Conservation (phyloP, 768 basidiomycete genomes). For the Phanerochaete sordida region DNA sequence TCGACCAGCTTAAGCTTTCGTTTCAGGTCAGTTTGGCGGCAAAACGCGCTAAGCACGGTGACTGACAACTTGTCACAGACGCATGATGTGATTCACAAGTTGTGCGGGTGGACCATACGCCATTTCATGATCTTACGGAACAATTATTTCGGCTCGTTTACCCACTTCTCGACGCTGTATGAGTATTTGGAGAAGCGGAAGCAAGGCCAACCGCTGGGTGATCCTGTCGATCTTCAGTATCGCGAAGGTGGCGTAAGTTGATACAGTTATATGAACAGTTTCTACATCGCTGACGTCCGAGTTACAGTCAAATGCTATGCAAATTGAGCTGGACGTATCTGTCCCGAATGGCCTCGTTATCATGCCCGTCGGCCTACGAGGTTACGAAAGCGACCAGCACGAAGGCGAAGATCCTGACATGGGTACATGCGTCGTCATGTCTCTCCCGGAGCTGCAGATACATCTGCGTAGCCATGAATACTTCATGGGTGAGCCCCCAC, state of each 20-base stretch:
- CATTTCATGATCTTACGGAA: slow-evolving; percentile 87
- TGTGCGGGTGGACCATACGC: slow-evolving; percentile 84
- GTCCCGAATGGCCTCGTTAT: slow-evolving; percentile 52
- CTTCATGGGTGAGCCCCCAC: slow-evolving; percentile 67
- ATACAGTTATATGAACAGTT: not conserved
- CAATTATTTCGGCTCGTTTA: slow-evolving; percentile 94
- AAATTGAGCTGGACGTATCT: slow-evolving; percentile 61
- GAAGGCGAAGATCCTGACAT: slow-evolving; percentile 29
- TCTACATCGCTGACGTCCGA: not conserved
- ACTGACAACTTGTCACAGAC: slow-evolving; percentile 32
- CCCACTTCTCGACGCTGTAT: slow-evolving; percentile 82
- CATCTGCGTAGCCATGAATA: slow-evolving; percentile 80
- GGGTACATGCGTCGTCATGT: slow-evolving; percentile 53
- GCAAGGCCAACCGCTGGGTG: slow-evolving; percentile 61
- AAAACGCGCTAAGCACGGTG: not conserved
- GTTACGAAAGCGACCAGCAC: slow-evolving; percentile 43
- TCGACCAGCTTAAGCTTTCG: slow-evolving; percentile 74
- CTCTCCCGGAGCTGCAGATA: slow-evolving; percentile 67
- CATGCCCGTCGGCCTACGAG: slow-evolving; percentile 65
- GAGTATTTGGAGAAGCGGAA: slow-evolving; percentile 78
- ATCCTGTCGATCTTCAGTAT: slow-evolving; percentile 79
- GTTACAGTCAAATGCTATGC: slow-evolving; percentile 73
- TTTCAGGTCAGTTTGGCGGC: slow-evolving; percentile 46
- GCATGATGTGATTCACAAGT: slow-evolving; percentile 56
- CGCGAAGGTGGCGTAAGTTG: slow-evolving; percentile 68